Base-by-base conservation (phyloP, 148 eudicot species). In the Camellia sinensis region DNA sequence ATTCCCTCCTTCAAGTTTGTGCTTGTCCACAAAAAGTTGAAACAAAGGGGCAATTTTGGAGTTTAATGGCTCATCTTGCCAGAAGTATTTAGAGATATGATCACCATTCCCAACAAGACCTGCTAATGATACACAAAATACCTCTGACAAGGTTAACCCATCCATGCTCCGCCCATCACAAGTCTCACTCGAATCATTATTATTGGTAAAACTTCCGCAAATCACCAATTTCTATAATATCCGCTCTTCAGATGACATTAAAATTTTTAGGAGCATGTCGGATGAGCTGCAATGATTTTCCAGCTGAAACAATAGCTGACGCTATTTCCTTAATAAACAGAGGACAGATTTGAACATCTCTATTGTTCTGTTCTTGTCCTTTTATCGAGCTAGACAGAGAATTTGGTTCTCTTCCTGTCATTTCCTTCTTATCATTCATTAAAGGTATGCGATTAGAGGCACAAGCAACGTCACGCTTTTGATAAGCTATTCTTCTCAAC, bases 251-350 rank as follows among this genome's bases (percentile, higher is more conserved):
- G 83, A 80, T 64, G 80, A 67, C 46, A 71, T 66, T 48, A 71
- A 79, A 81, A 57, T 81, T 68, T 80, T 80, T 77, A 11, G 94
- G 97, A 82, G 88, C 87, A 87, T 93, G 97, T 74, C 84, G 89
- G 60, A 91, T 92, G 60, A 93, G 88, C 87, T 96, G 97, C 91
- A 96, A 86, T 29, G 99, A 93, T 83, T 96, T 96, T 78, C 99
- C 99, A 83, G 97, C 95, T 69, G 99, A 96, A 83, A 96, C 86
- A 56, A 96, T 88, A 59, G 89, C 91, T 70, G 78, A 85, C 11
- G 95, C 92, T 80, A 89, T 88, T 79, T 93, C 92, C 83, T 90
- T 93, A 13, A 96, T 82, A 82, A 96, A 96, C 79, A 91, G 82
- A 48, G 99, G 99, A 78, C 92, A 96, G 41, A 87, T 85, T 80